Conservation (phyloP, 2,329 filamentous ascomycete genomes). For the Ophiostoma tasmaniense region DNA sequence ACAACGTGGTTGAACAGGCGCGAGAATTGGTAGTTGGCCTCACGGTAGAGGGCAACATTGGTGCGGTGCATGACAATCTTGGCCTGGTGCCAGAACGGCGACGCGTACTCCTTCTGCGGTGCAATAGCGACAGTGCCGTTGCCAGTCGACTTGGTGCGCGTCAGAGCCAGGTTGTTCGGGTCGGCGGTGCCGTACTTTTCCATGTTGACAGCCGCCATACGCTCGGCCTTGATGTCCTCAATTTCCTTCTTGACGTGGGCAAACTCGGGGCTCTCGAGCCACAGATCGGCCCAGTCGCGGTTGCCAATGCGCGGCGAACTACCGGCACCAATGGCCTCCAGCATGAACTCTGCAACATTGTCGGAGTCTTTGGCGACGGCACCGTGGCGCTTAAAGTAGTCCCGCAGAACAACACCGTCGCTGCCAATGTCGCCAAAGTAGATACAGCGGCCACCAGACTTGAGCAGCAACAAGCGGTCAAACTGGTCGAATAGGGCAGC, state of each 20-base stretch:
- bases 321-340: conserved; percentile 73
- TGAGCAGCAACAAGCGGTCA: conserved; percentile 69
- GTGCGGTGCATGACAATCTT: conserved; percentile 64
- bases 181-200: conserved; percentile 19
- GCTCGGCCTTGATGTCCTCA: conserved; percentile 53
- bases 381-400: conserved; percentile 52
- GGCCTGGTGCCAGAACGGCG: conserved; percentile 70
- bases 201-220: conserved; percentile 31
- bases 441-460: conserved; percentile 69
- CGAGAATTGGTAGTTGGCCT: conserved; percentile 82
- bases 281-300: conserved; percentile 73
- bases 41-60: conserved; percentile 74
- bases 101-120: conserved; percentile 70
- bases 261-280: conserved; percentile 64
- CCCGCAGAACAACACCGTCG: conserved; percentile 62
- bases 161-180: conserved; percentile 2
- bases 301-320: conserved; percentile 62
- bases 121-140: conserved; percentile 24
- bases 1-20: conserved; percentile 76
- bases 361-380: conserved; percentile 48
- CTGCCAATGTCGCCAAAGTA: conserved; percentile 81
- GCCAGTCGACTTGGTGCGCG: conserved; percentile 24
- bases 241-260: conserved; percentile 59
- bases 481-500: conserved; percentile 82
- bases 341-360: conserved; percentile 69